These are phyloP conservation scores for Dryas octopetala DNA, from an alignment of 306 rosid genomes.

Conservation along the genomic window DNA sequence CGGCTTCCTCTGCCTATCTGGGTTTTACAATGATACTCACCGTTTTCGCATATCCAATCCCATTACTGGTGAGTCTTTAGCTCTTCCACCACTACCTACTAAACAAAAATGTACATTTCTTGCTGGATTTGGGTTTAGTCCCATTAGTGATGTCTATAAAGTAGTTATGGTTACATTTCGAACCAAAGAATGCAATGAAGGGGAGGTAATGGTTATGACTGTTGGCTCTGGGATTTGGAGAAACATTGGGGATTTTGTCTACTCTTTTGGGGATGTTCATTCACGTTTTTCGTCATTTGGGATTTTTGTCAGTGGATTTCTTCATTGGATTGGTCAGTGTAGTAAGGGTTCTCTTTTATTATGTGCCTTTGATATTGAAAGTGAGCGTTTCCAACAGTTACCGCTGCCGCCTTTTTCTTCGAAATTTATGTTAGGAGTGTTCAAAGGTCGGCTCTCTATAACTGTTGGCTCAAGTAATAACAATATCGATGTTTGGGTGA, in stretches of 20 bases:
- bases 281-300: not conserved
- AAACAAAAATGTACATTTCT: no score
- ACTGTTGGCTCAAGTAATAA: not conserved
- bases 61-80: not conserved
- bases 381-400: not conserved
- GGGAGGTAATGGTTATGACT: not conserved
- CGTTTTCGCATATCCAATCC: not conserved
- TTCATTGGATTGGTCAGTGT: not conserved
- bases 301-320: not conserved
- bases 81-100: not conserved
- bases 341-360: not conserved
- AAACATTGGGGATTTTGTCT: no score
- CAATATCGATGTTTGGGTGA: not conserved
- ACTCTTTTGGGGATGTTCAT: no score
- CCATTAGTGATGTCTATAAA: not conserved
- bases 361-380: not conserved
- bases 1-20: not conserved
- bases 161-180: not conserved
- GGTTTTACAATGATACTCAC: no score
- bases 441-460: not conserved
- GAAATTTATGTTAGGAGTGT: not conserved
- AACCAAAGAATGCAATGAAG: not conserved
- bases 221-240: not conserved
- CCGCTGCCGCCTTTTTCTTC: no score
- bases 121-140: not conserved